Evolutionary conservation across 148 eudicot genomes (phyloP).

Genomic region (Pouteria glomerata): DNA sequence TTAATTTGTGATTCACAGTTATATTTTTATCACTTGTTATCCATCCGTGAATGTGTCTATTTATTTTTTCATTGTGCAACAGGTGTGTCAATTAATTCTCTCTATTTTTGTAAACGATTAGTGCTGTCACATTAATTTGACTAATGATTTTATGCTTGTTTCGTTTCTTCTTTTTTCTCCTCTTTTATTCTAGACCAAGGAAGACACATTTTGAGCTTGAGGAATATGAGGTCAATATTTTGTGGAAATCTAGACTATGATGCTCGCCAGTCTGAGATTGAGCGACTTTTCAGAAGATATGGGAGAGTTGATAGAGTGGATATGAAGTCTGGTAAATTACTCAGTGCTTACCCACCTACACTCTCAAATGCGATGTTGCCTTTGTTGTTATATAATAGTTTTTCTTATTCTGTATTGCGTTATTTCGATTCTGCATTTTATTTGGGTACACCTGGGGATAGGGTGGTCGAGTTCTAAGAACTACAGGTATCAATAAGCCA

Average conservation of each 20-base stretch:
- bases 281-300: constrained; percentile 75
- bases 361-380: not conserved
- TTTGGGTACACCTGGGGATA: not conserved
- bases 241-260: constrained; percentile 83
- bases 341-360: not conserved
- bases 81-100: too few species aligned
- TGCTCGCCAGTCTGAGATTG: constrained; percentile 77
- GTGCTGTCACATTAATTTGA: not conserved
- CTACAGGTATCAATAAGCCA: not conserved
- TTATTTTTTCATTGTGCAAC: too few species aligned
- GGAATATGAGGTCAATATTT: constrained; percentile 64
- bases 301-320: constrained; percentile 85
- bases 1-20: too few species aligned
- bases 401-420: not conserved
- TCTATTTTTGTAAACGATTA: not conserved
- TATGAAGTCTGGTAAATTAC: constrained; percentile 73
- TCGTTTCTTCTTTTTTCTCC: not conserved
- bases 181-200: not conserved
- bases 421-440: not conserved
- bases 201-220: not conserved
- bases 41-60: too few species aligned
- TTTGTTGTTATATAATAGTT: not conserved
- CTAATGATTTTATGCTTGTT: too few species aligned
- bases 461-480: not conserved
- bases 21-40: too few species aligned